Conservation (phyloP, 2,329 filamentous ascomycete genomes). For the Paramyrothecium sp. region DNA sequence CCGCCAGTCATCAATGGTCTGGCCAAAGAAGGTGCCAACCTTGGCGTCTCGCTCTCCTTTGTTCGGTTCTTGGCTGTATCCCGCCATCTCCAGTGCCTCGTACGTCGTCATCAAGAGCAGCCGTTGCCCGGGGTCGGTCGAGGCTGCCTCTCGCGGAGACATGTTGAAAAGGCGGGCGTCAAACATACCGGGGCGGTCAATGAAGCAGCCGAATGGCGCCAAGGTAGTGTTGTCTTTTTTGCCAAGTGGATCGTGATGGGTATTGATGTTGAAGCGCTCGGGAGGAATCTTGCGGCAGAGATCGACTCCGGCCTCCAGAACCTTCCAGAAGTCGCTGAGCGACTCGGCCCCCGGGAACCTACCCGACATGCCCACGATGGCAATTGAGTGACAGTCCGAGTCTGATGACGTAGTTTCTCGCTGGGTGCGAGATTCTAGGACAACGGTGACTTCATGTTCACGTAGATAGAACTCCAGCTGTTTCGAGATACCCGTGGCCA, state of each 20-base stretch:
- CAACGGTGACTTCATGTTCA: neutral
- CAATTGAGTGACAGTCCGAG: conserved; percentile 49
- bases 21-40: conserved; percentile 73
- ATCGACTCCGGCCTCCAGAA: conserved; percentile 64
- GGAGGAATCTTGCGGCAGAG: conserved; percentile 59
- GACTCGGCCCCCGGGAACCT: conserved; percentile 35
- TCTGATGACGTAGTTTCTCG: neutral
- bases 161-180: conserved; percentile 76
- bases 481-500: neutral
- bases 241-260: conserved; percentile 64
- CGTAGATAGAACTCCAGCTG: neutral
- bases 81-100: conserved; percentile 66
- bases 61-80: conserved; percentile 61
- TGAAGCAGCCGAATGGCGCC: conserved; percentile 66
- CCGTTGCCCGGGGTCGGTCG: conserved; percentile 65
- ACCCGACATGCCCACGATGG: conserved; percentile 66
- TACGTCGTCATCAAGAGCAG: conserved; percentile 65
- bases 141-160: conserved; percentile 62
- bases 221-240: conserved; percentile 66
- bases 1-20: conserved; percentile 76
- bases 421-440: neutral
- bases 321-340: conserved; percentile 51
- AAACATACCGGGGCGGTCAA: conserved; percentile 69
- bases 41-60: conserved; percentile 55
- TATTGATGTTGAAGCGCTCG: conserved; percentile 64